phyloP scores from a whole-genome alignment of 768 basidiomycete species.

The Leccinum variicolor region DNA sequence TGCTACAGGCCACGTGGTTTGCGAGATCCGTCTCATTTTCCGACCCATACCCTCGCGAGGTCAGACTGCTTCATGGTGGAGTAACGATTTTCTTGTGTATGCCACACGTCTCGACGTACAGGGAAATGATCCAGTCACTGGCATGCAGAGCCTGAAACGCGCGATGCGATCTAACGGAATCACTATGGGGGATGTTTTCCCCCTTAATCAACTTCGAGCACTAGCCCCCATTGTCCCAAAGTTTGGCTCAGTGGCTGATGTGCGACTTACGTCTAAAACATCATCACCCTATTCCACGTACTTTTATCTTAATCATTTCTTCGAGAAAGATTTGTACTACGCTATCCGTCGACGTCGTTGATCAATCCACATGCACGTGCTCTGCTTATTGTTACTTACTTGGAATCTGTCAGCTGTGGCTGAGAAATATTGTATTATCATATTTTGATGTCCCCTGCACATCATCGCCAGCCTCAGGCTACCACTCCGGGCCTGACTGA shows the following conservation, averaged over 20 bases:
- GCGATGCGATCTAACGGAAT: neutral
- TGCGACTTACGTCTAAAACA: neutral
- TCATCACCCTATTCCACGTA: neutral
- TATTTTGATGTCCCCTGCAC: no score
- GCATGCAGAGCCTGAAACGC: neutral
- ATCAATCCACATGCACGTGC: no score
- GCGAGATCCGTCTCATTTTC: neutral
- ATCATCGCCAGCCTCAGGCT: no score
- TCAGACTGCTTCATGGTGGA: neutral
- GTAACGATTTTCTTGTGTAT: neutral
- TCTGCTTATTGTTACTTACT: no score
- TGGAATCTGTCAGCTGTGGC: no score
- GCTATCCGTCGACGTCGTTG: neutral
- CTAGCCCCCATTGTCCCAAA: neutral
- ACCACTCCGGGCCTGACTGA: no score
- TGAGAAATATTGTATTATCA: no score
- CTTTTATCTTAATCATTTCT: neutral
- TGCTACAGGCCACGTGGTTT: neutral
- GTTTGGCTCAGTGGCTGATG: neutral
- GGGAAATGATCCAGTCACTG: neutral
- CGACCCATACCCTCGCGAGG: neutral
- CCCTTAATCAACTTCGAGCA: neutral
- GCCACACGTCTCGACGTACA: neutral
- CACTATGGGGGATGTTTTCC: neutral
- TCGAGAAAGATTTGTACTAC: neutral